Conservation (phyloP, 2,329 filamentous ascomycete species). For the Madurella fahalii region DNA sequence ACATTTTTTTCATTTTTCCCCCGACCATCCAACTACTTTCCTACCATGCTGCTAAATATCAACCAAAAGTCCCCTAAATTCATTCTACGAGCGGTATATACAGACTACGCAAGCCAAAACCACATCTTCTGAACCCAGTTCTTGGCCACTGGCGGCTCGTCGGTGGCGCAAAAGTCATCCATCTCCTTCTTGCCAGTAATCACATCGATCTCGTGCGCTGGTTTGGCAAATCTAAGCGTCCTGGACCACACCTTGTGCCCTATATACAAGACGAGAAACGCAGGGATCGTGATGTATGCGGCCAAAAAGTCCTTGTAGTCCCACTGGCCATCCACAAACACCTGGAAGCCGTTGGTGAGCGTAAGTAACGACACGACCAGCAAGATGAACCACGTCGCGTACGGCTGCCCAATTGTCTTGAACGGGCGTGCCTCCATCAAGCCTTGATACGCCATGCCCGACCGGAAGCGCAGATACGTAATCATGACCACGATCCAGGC, state of each 20-base stretch:
- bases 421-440: slow-evolving; percentile 50
- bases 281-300: slow-evolving; percentile 59
- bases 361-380: slow-evolving; percentile 57
- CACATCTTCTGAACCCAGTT: slow-evolving; percentile 51
- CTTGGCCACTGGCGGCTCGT: slow-evolving; percentile 44
- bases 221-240: slow-evolving; percentile 39
- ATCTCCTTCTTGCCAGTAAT: slow-evolving; percentile 58
- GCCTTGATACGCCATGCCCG: slow-evolving; percentile 50
- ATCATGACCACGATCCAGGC: slow-evolving; percentile 57
- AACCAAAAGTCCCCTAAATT: no score
- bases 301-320: slow-evolving; percentile 60
- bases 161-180: slow-evolving; percentile 52
- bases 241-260: slow-evolving; percentile 54
- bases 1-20: no score
- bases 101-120: slow-evolving; percentile 50
- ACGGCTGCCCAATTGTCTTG: slow-evolving; percentile 54
- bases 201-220: slow-evolving; percentile 50
- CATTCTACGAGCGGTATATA: no score
- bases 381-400: slow-evolving; percentile 59
- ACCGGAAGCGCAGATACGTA: slow-evolving; percentile 57
- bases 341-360: slow-evolving; percentile 70
- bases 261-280: slow-evolving; percentile 57
- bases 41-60: no score
- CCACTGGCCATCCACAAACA: slow-evolving; percentile 66
- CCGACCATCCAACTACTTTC: no score